Percentiles rank a stretch among this genome's conserved stretches.
phyloP scores from a whole-genome alignment of 257 asterid species.

The Eucommia ulmoides region DNA sequence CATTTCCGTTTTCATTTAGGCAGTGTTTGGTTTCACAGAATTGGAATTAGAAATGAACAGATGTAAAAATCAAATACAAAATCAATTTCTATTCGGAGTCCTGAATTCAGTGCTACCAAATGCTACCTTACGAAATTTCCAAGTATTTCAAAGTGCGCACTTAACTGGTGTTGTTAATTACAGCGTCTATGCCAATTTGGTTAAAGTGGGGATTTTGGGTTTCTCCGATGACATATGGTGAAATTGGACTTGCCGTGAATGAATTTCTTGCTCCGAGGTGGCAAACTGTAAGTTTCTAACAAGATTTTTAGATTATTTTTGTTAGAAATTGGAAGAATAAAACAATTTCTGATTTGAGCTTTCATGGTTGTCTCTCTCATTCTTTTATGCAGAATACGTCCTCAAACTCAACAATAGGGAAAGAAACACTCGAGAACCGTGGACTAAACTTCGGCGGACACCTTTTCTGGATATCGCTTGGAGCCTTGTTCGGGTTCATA shows the following conservation, averaged over 20 bases:
- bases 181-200: constrained; percentile 72
- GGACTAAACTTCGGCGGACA: constrained; percentile 36
- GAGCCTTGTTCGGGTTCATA: constrained; percentile 40
- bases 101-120: background rate
- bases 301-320: background rate
- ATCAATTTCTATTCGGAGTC: background rate
- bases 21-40: background rate
- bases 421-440: constrained; percentile 35
- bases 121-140: background rate
- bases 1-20: background rate
- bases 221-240: constrained; percentile 61
- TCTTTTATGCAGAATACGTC: constrained; percentile 15
- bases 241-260: constrained; percentile 49
- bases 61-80: background rate
- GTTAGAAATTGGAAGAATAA: background rate
- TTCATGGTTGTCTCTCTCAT: background rate
- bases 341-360: background rate
- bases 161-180: constrained; percentile 7
- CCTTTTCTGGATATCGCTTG: constrained; percentile 46
- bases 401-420: constrained; percentile 40
- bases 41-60: background rate
- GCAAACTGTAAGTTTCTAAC: constrained; percentile 34
- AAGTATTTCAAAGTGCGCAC: background rate
- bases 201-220: constrained; percentile 64
- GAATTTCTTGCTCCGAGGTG: constrained; percentile 63